phyloP scores from a whole-genome alignment of 2,329 filamentous ascomycete species.

The Exophiala xenobiotica region DNA sequence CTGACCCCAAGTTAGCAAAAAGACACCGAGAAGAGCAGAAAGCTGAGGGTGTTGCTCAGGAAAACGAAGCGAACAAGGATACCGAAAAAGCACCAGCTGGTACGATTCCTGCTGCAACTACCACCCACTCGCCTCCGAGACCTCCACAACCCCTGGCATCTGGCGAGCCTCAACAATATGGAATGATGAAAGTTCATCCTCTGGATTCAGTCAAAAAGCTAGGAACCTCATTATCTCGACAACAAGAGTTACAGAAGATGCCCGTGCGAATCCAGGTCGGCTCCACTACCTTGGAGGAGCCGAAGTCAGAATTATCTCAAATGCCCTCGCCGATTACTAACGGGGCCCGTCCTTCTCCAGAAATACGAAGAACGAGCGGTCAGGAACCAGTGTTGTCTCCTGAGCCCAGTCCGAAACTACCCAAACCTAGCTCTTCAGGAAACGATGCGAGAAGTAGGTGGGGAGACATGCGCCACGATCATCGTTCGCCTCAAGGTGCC shows the following conservation, averaged over 20 bases:
- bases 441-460: conserved; percentile 28
- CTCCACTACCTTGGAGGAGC: conserved; percentile 9
- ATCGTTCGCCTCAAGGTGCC: conserved; percentile 38
- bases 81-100: conserved; percentile 25
- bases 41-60: conserved; percentile 4
- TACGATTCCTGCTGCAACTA: conserved; percentile 30
- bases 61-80: conserved; percentile 27
- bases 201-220: conserved; percentile 53
- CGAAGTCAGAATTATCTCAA: conserved; percentile 15
- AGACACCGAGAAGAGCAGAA: conserved; percentile 3
- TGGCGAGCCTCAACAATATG: conserved; percentile 59
- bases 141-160: conserved; percentile 58
- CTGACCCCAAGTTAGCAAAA: conserved; percentile 20
- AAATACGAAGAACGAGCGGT: conserved; percentile 14
- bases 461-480: conserved; percentile 35
- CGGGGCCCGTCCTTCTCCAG: conserved; percentile 28
- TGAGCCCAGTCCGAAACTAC: conserved; percentile 26
- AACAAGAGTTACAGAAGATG: conserved; percentile 38
- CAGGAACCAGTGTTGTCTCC: conserved; percentile 10
- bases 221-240: conserved; percentile 33
- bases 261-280: conserved; percentile 16
- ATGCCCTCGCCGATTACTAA: conserved; percentile 33
- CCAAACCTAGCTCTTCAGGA: conserved; percentile 20
- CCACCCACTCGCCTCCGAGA: conserved; percentile 55
- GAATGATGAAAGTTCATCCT: conserved; percentile 62